phyloP scores from a whole-genome alignment of 495 filamentous ascomycete genomes.

The Penicillium tannophilum region DNA sequence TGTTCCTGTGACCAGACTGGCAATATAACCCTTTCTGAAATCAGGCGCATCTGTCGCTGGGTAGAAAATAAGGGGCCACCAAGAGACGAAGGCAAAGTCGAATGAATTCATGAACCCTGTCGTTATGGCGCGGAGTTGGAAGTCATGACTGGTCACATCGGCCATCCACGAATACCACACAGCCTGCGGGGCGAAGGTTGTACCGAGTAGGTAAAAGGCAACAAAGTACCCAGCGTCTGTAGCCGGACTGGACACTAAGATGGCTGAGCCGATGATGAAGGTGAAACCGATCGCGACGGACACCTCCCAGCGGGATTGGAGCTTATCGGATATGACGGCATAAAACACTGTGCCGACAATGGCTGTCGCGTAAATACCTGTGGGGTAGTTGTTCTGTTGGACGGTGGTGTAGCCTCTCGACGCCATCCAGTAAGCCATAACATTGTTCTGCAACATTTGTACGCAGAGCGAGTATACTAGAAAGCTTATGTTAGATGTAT shows the following conservation, averaged over 20 bases:
- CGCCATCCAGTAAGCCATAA: conserved; percentile 41
- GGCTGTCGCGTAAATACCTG: conserved; percentile 34
- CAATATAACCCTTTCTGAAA: conserved; percentile 37
- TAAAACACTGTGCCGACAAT: conserved; percentile 36
- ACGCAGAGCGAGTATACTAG: conserved; percentile 38
- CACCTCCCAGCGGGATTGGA: conserved; percentile 38
- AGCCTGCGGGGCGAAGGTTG: conserved; percentile 38
- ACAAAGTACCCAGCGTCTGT: conserved; percentile 33
- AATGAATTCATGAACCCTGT: conserved; percentile 45
- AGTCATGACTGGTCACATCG: conserved; percentile 36
- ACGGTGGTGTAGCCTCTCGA: conserved; percentile 36
- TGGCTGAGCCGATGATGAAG: conserved; percentile 35
- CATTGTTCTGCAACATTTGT: conserved; percentile 37
- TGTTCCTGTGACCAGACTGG: conserved; percentile 35
- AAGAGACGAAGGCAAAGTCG: conserved; percentile 40
- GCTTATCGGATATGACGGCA: conserved; percentile 38
- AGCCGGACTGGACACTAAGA: conserved; percentile 30
- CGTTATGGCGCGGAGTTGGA: conserved; percentile 37
- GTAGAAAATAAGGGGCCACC: conserved; percentile 42
- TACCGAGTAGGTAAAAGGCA: conserved; percentile 37
- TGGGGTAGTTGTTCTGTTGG: conserved; percentile 41
- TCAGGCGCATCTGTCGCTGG: conserved; percentile 37
- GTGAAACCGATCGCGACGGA: conserved; percentile 37
- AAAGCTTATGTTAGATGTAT: background rate
- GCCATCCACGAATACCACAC: conserved; percentile 45